Percentiles rank a stretch among this genome's conserved stretches.
Conservation (phyloP, 345 rosid genomes). For the Brassica rapa region DNA sequence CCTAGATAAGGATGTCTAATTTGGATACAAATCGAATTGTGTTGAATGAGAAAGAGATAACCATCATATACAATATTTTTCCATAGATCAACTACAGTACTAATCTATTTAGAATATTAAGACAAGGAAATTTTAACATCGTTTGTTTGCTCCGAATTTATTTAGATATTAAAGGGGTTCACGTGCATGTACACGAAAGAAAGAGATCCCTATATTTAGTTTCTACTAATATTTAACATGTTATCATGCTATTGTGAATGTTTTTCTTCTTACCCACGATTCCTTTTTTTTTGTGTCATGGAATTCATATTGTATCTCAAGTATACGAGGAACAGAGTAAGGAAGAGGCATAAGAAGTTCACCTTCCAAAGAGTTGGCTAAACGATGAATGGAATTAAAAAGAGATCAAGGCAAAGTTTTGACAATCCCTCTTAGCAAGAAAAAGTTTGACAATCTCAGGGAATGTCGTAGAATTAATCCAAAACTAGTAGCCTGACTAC, state of each 20-base stretch:
- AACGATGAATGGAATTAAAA: background rate
- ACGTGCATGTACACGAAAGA: constrained; percentile 9
- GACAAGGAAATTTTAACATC: background rate
- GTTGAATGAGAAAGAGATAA: background rate
- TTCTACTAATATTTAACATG: background rate
- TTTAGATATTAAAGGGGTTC: constrained; percentile 17
- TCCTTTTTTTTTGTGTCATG: background rate
- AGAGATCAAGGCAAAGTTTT: background rate
- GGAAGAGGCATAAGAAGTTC: background rate
- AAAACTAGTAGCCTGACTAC: background rate
- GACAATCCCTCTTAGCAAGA: background rate
- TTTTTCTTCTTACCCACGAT: background rate
- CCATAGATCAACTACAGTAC: background rate
- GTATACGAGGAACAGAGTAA: background rate
- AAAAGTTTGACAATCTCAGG: background rate
- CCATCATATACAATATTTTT: background rate
- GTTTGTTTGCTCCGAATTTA: background rate
- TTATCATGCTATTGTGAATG: background rate
- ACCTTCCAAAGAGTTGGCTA: background rate
- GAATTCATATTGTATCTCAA: background rate
- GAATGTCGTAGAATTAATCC: background rate
- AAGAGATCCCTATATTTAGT: background rate
- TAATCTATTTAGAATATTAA: background rate
- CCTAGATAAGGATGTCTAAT: background rate
- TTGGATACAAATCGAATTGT: background rate